These are phyloP conservation scores for Paraglomus brasilianum DNA, from an alignment of 192 early-diverging fungal genomes.

Conservation along the genomic window DNA sequence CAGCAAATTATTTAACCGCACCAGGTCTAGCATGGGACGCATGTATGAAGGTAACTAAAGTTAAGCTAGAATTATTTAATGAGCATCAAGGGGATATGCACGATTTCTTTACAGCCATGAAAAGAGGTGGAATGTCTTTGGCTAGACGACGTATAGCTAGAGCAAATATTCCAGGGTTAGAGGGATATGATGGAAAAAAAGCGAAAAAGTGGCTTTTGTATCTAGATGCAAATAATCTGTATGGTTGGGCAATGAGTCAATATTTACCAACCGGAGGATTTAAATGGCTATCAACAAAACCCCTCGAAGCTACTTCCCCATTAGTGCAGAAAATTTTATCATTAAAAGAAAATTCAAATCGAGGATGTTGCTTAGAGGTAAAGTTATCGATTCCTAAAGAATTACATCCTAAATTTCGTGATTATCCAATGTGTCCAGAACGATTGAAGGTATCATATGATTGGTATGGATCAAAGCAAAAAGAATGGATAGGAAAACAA, in stretches of 20 bases:
- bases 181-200: not conserved
- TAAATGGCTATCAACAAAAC: constrained; percentile 1
- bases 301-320: not conserved
- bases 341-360: constrained; percentile 10
- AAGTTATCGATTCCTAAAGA: constrained; percentile 26
- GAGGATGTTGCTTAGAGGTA: constrained; percentile 19
- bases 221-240: not conserved
- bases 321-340: constrained; percentile 19
- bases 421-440: constrained; percentile 20
- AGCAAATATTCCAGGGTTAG: constrained; percentile 10
- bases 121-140: constrained; percentile 14
- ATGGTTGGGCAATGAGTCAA: constrained; percentile 23
- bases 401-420: constrained; percentile 2
- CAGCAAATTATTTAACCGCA: constrained; percentile 28
- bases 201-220: not conserved
- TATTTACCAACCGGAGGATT: constrained; percentile 17
- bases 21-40: constrained; percentile 8
- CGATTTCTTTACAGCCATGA: not conserved
- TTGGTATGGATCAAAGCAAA: not conserved
- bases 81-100: constrained; percentile 22
- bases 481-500: not conserved
- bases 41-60: not conserved
- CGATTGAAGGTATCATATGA: constrained; percentile 14
- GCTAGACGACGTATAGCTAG: constrained; percentile 1
- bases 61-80: constrained; percentile 15